Evolutionary conservation across 1,284 basidiomycete species (phyloP).

Genomic region (Boletus mariae): DNA sequence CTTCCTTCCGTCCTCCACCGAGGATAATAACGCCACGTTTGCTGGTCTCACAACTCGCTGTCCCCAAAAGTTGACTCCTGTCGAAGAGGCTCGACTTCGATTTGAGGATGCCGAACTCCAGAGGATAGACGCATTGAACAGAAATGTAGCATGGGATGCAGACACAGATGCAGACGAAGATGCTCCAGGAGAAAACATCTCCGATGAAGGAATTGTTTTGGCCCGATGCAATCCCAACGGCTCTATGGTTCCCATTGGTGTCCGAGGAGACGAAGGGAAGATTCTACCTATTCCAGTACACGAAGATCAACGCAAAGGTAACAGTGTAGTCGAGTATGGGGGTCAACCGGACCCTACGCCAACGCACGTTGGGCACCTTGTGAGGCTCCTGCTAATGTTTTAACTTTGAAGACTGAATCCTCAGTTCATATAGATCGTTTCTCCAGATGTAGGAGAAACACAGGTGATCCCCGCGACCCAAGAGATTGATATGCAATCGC

Average conservation of each 20-base stretch:
- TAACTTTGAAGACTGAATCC: background rate
- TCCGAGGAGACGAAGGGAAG: conserved; percentile 43
- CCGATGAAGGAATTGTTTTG: conserved; percentile 42
- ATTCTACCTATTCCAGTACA: conserved; percentile 39
- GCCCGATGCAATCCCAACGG: conserved; percentile 19
- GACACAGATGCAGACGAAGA: conserved; percentile 53
- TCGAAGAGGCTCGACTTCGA: conserved; percentile 51
- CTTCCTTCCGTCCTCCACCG: conserved; percentile 61
- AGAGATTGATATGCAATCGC: conserved; percentile 31
- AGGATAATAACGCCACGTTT: conserved; percentile 57
- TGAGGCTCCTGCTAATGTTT: conserved; percentile 27
- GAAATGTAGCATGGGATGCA: conserved; percentile 48
- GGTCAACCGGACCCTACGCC: conserved; percentile 54
- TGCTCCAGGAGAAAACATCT: conserved; percentile 47
- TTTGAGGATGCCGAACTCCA: conserved; percentile 56
- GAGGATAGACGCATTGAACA: conserved; percentile 40
- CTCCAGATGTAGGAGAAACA: conserved; percentile 41
- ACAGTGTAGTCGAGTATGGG: conserved; percentile 43
- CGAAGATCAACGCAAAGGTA: conserved; percentile 17
- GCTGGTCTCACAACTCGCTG: conserved; percentile 44
- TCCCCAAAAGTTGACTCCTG: conserved; percentile 45
- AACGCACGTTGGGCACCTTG: conserved; percentile 54
- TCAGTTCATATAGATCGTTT: conserved; percentile 17
- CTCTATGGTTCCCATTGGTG: conserved; percentile 42
- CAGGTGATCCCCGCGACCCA: conserved; percentile 37